phyloP scores from a whole-genome alignment of 2,329 filamentous ascomycete genomes.

The Colletotrichum truncatum region DNA sequence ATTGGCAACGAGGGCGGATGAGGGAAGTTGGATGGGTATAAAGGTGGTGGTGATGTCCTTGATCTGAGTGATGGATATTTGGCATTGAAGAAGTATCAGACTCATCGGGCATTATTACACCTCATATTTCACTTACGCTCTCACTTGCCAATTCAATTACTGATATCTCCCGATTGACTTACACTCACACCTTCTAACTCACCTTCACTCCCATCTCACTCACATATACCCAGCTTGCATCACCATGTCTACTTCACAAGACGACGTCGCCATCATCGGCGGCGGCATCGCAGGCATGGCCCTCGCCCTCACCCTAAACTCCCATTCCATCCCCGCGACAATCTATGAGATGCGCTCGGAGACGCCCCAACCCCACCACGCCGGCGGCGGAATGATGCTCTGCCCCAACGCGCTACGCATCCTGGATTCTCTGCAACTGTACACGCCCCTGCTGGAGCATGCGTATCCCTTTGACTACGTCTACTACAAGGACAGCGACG shows the following conservation, averaged over 20 bases:
- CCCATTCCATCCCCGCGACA: conserved; percentile 56
- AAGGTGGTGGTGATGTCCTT: too few relatives aligned
- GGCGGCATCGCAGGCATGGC: conserved; percentile 29
- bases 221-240: background rate
- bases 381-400: conserved; percentile 66
- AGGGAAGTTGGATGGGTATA: background rate
- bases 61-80: background rate
- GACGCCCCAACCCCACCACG: conserved; percentile 45
- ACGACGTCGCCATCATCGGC: conserved; percentile 23
- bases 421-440: conserved; percentile 59
- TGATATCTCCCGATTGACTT: background rate
- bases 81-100: background rate
- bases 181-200: background rate
- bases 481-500: conserved; percentile 50
- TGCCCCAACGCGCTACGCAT: conserved; percentile 67
- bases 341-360: conserved; percentile 61
- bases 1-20: background rate
- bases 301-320: conserved; percentile 64
- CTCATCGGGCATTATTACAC: background rate
- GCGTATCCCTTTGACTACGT: conserved; percentile 62
- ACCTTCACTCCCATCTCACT: background rate
- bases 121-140: background rate
- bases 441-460: conserved; percentile 50
- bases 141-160: background rate
- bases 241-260: background rate